Conservation (phyloP, 257 asterid genomes). For the Salvia rosmarinus region DNA sequence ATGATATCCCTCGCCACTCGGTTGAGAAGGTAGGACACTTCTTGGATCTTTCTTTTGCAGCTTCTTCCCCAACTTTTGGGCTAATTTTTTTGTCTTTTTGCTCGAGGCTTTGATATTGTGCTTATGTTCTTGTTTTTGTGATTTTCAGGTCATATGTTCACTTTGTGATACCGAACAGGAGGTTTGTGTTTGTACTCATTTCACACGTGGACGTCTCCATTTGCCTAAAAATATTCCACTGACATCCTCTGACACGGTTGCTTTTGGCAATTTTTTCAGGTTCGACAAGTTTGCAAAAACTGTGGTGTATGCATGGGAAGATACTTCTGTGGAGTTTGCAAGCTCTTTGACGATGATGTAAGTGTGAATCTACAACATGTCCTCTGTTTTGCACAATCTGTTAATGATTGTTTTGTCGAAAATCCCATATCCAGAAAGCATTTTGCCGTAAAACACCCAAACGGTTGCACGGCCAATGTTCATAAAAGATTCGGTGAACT, state of each 20-base stretch:
- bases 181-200: slow-evolving; percentile 46
- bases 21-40: slow-evolving; percentile 55
- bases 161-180: slow-evolving; percentile 87
- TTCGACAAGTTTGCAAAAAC: slow-evolving; percentile 66
- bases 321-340: slow-evolving; percentile 78
- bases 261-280: slow-evolving; percentile 44
- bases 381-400: background rate
- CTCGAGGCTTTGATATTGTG: background rate
- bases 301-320: slow-evolving; percentile 91
- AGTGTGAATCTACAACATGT: slow-evolving; percentile 32
- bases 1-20: slow-evolving; percentile 79
- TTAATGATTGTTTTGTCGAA: slow-evolving; percentile 13
- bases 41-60: slow-evolving; percentile 2
- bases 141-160: slow-evolving; percentile 74
- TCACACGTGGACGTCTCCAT: background rate
- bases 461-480: background rate
- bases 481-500: background rate
- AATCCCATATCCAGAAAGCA: background rate
- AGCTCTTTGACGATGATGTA: slow-evolving; percentile 88
- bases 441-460: background rate
- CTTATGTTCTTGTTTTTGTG: slow-evolving; percentile 1
- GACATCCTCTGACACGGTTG: background rate
- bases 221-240: background rate
- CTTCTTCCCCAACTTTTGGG: background rate
- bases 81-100: background rate